Evolutionary conservation across 805 yeast species (phyloP).

Genomic region (Sugiyamaella lignohabitans): DNA sequence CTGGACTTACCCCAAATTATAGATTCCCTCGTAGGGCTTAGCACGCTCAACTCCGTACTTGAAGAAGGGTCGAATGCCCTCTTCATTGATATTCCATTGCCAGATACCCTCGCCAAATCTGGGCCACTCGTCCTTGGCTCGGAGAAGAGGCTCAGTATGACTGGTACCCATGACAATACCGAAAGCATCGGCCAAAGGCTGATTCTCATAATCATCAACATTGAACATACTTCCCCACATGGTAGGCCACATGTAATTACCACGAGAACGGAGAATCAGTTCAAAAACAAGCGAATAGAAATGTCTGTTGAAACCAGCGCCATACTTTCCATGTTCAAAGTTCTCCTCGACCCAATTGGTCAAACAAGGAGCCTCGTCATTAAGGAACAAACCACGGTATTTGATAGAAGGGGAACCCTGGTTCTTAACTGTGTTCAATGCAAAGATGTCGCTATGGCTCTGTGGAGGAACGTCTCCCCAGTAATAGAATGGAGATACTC

Average conservation of each 20-base stretch:
- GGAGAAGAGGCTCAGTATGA: conserved; percentile 18
- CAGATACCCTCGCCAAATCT: conserved; percentile 16
- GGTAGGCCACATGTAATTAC: conserved; percentile 17
- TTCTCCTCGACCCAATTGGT: conserved; percentile 15
- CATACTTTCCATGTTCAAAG: conserved; percentile 7
- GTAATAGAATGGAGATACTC: conserved; percentile 16
- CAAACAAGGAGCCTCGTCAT: conserved; percentile 16
- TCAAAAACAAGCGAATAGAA: conserved; percentile 15
- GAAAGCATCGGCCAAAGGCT: conserved; percentile 15
- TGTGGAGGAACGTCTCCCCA: conserved; percentile 15
- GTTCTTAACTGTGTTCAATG: background rate
- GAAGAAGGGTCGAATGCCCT: conserved; percentile 9
- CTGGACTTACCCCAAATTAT: conserved; percentile 11
- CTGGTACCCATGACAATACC: conserved; percentile 18
- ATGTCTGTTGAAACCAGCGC: conserved; percentile 10
- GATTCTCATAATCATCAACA: conserved; percentile 14
- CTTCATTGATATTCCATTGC: conserved; percentile 15
- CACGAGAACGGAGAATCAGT: conserved; percentile 12
- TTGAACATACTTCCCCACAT: conserved; percentile 18
- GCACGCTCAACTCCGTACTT: conserved; percentile 14
- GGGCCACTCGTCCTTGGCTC: conserved; percentile 18
- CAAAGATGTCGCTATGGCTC: conserved; percentile 8
- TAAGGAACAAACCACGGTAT: conserved; percentile 17
- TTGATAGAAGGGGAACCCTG: conserved; percentile 14
- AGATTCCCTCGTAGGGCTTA: conserved; percentile 13